phyloP scores from a whole-genome alignment of 2,329 filamentous ascomycete genomes.

The Ophiostoma sp. region DNA sequence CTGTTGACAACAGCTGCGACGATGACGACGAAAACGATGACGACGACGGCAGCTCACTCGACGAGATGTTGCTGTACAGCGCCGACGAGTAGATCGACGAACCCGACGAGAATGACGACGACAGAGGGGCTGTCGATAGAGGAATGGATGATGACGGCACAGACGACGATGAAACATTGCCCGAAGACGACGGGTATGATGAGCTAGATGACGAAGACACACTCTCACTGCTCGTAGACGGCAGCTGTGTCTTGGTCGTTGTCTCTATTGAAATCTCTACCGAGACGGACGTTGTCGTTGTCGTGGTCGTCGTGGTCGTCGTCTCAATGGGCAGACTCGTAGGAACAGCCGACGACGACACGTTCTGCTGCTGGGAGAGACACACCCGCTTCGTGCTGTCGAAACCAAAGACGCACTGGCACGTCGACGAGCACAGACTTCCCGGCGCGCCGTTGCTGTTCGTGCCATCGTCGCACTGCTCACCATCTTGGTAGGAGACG shows the following conservation, averaged over 20 bases:
- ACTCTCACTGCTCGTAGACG: not conserved
- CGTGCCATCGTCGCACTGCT: constrained; percentile 44
- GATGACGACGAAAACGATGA: not conserved
- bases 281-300: constrained; percentile 12
- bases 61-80: not conserved
- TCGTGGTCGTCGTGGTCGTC: constrained; percentile 13
- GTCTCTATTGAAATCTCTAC: not conserved
- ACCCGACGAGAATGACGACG: not conserved
- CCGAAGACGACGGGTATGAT: not conserved
- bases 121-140: not conserved
- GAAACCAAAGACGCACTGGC: constrained; percentile 40
- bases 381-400: constrained; percentile 26
- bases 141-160: not conserved
- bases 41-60: not conserved
- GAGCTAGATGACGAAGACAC: not conserved
- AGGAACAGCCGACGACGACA: not conserved
- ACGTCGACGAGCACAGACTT: constrained; percentile 42
- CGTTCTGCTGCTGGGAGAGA: not conserved
- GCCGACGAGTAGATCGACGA: not conserved
- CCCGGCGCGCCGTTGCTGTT: constrained; percentile 36
- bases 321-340: not conserved
- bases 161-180: not conserved
- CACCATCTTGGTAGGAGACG: constrained; percentile 38
- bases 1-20: not conserved
- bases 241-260: not conserved